Conservation (phyloP, 495 filamentous ascomycete species). For the Hypoxylon fuscum region DNA sequence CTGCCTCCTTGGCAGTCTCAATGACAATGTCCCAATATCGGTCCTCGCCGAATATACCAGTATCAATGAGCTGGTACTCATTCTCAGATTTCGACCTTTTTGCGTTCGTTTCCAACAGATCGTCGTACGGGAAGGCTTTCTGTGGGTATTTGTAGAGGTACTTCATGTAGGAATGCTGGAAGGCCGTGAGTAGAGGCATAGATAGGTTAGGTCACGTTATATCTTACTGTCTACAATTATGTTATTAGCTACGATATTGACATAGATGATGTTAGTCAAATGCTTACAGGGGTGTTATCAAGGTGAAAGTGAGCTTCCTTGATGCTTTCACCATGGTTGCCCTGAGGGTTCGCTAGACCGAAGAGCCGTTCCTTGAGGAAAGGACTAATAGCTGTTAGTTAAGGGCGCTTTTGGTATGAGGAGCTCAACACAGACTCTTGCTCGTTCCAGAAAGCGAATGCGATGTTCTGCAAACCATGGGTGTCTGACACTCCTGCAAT, state of each 20-base stretch:
- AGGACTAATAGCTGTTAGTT: constrained; percentile 61
- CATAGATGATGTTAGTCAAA: neutral
- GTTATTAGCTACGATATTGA: constrained; percentile 33
- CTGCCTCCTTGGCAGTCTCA: constrained; percentile 90
- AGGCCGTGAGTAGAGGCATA: constrained; percentile 21
- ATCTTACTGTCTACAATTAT: constrained; percentile 54
- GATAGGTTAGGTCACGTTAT: neutral
- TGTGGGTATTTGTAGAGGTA: constrained; percentile 98
- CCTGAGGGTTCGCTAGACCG: constrained; percentile 92
- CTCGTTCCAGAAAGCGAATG: constrained; percentile 97
- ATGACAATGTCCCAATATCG: constrained; percentile 98
- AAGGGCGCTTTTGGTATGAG: neutral
- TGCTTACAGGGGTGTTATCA: constrained; percentile 82
- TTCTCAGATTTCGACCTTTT: constrained; percentile 74
- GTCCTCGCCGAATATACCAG: constrained; percentile 89
- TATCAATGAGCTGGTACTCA: constrained; percentile 93
- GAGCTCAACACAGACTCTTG: constrained; percentile 72
- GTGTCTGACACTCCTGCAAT: constrained; percentile 96
- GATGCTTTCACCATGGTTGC: constrained; percentile 95
- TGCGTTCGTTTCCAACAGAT: constrained; percentile 84
- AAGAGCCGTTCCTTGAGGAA: constrained; percentile 96
- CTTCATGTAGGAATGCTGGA: constrained; percentile 97
- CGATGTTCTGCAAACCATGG: constrained; percentile 88
- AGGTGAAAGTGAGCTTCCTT: constrained; percentile 97
- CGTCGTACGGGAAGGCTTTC: constrained; percentile 87